Conservation (phyloP, 345 rosid genomes). For the Atalantia buxifolia region DNA sequence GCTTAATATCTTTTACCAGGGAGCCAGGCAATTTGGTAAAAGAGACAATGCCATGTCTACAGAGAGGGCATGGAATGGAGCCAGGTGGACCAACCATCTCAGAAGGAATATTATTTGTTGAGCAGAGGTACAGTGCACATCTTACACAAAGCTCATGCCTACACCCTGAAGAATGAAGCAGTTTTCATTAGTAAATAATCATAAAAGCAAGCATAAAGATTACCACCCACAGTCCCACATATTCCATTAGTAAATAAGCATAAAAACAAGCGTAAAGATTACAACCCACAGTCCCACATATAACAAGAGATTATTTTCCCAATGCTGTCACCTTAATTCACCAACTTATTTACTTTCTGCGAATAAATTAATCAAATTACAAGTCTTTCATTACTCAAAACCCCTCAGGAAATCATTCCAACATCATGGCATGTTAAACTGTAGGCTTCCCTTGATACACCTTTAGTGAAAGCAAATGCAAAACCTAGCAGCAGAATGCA, state of each 20-base stretch:
- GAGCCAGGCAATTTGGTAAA: constrained; percentile 71
- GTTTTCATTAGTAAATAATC: background rate
- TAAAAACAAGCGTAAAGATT: too few relatives aligned
- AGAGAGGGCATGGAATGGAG: constrained; percentile 94
- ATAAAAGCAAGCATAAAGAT: background rate
- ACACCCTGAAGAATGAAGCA: constrained; percentile 58
- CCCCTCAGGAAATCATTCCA: background rate
- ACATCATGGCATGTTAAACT: background rate
- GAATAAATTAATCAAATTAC: background rate
- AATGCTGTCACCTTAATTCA: background rate
- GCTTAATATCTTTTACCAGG: constrained; percentile 54
- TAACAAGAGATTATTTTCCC: background rate
- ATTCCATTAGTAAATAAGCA: too few relatives aligned
- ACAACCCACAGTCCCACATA: too few relatives aligned
- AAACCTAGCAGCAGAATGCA: background rate
- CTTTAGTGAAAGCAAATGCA: background rate
- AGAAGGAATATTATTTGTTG: constrained; percentile 67
- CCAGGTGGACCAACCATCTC: constrained; percentile 70
- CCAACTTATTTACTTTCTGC: background rate
- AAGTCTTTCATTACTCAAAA: background rate
- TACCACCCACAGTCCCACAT: background rate
- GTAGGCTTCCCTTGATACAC: background rate
- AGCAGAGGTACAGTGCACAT: constrained; percentile 95
- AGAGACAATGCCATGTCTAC: constrained; percentile 81
- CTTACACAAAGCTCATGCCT: constrained; percentile 89